Evolutionary conservation across 331 rosid genomes (phyloP).

Genomic region (Rhamnella rubrinervis): DNA sequence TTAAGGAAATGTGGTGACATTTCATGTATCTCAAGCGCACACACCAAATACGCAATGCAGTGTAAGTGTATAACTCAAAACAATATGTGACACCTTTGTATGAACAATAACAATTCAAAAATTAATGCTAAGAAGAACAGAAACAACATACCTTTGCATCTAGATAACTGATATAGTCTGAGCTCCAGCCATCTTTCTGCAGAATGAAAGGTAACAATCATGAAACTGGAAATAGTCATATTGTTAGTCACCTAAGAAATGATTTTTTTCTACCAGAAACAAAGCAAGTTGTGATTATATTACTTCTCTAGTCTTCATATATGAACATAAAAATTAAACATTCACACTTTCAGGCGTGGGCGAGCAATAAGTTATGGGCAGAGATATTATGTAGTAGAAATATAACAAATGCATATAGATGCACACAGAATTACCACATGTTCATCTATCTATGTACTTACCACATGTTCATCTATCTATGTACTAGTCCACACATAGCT

Average conservation of each 20-base stretch:
- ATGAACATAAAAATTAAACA: too few species aligned
- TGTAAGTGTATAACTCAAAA: too few species aligned
- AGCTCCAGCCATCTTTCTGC: conserved; percentile 84
- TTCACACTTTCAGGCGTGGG: too few species aligned
- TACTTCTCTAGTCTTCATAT: too few species aligned
- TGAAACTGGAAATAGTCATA: conserved; percentile 5
- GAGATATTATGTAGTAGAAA: too few species aligned
- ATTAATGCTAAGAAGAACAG: neutral
- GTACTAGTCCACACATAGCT: too few species aligned
- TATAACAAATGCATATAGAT: too few species aligned
- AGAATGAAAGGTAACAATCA: conserved; percentile 24
- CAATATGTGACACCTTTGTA: neutral
- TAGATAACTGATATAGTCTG: conserved; percentile 69
- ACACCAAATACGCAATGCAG: too few species aligned
- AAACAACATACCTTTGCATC: conserved; percentile 68
- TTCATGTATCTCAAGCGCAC: neutral
- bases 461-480: too few species aligned
- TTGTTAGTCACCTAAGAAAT: neutral
- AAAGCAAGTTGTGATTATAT: neutral
- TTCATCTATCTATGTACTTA: too few species aligned
- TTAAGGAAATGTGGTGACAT: neutral
- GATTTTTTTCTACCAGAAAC: neutral
- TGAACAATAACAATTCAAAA: neutral
- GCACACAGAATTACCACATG: too few species aligned
- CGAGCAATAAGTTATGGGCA: too few species aligned